phyloP scores from a whole-genome alignment of 1,284 basidiomycete species.

The Takashimella koratensis region DNA sequence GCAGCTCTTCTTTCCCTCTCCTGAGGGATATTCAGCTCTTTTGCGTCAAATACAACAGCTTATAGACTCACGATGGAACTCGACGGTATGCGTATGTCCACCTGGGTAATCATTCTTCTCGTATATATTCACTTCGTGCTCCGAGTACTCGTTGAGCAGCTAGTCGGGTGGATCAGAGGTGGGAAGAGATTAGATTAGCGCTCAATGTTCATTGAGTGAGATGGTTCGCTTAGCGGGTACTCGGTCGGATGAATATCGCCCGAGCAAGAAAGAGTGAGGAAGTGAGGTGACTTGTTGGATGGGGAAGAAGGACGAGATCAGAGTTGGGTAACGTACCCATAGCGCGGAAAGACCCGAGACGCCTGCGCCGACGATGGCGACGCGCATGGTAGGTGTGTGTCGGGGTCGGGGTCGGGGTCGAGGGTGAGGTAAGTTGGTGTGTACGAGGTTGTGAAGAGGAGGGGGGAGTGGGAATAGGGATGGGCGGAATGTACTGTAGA shows the following conservation, averaged over 20 bases:
- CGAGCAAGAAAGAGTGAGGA: neutral
- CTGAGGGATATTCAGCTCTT: no score
- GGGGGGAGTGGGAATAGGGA: no score
- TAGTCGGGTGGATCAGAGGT: slow-evolving; percentile 27
- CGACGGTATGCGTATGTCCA: slow-evolving; percentile 74
- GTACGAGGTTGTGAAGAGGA: no score
- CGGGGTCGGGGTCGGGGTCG: no score
- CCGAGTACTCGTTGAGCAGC: slow-evolving; percentile 71
- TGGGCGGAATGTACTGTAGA: no score
- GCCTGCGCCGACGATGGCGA: slow-evolving; percentile 76
- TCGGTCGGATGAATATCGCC: no score
- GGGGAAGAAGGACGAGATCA: neutral
- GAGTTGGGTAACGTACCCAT: slow-evolving; percentile 67
- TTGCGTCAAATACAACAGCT: no score
- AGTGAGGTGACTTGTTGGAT: neutral
- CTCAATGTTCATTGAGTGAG: no score
- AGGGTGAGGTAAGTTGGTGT: no score
- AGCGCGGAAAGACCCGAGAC: slow-evolving; percentile 71
- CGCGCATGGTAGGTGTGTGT: slow-evolving; percentile 39
- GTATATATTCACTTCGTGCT: slow-evolving; percentile 74
- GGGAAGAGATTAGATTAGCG: no score
- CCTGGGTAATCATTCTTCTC: slow-evolving; percentile 67
- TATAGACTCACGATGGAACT: slow-evolving; percentile 50
- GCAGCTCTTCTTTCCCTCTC: slow-evolving; percentile 52
- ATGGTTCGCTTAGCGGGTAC: no score